Base-by-base conservation (phyloP, 768 basidiomycete species). In the Mycena galopus region DNA sequence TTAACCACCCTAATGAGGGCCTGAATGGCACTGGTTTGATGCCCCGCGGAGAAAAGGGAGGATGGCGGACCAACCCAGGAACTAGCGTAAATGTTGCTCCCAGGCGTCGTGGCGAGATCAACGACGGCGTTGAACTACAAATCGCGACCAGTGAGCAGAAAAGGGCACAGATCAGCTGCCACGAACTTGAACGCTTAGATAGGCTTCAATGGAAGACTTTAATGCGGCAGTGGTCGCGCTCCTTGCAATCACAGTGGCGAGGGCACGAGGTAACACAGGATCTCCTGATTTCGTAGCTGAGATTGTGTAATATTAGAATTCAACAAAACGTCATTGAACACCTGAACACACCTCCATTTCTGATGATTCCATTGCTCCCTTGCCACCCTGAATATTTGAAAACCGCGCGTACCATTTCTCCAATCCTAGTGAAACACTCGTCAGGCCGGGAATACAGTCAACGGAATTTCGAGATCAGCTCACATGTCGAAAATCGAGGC, bases 41-140 rank as follows among this genome's bases (percentile, higher is more conserved):
- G n/a, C 37, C 7, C 32, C 8, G 57, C 33, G 2, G 32, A 6
- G 57, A 58, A 58, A 19, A 1, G 35, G 11, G 57, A 33, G 19
- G 57, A 58, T 58, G 57, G n/a, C 7, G 57, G 57, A 3, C 57
- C 57, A 14, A 35, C 37, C 57, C 57, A 58, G 33, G 32, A 35
- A n/a, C 32, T n/a, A n/a, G 33, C 32, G 17, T 58, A 58, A 17
- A 58, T 37, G 33, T 58, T 58, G 23, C 33, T 58, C 2, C 70
- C 70, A 42, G 23, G 32, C 12, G 44, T 53, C 10, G 69, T 74
- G 23, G 73, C 65, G 37, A 60, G 58, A 30, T 74, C 70, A 32
- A 71, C 10, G 30, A 74, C 53, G 55, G 73, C 73, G 55, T 73
- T 73, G 47, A 64, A 73, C 72, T 73, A 50, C 16, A 51, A 32